phyloP scores from a whole-genome alignment of 176 grass and related monocot species.

The Oryza australiensis region DNA sequence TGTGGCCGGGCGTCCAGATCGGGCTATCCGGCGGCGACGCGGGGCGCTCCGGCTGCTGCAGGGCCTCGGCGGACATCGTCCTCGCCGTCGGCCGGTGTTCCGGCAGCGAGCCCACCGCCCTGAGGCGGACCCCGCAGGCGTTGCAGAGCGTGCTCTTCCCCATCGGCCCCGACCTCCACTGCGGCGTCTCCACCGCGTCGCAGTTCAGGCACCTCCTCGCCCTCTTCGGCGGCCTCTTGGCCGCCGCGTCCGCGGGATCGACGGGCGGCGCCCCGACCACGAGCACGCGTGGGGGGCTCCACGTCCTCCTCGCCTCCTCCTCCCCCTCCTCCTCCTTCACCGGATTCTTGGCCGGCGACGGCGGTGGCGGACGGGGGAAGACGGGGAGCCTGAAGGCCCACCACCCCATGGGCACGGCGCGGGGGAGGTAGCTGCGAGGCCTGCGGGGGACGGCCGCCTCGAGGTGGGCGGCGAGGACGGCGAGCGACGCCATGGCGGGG shows the following conservation, averaged over 20 bases:
- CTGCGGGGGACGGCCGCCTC: constrained; percentile 45
- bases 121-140: constrained; percentile 67
- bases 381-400: constrained; percentile 33
- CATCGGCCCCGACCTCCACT: constrained; percentile 79
- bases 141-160: constrained; percentile 75
- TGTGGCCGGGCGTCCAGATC: constrained; percentile 33
- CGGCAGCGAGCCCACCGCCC: constrained; percentile 53
- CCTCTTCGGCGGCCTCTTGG: constrained; percentile 47
- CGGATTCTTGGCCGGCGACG: neutral
- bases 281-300: neutral
- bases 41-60: neutral
- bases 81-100: constrained; percentile 38
- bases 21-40: constrained; percentile 16
- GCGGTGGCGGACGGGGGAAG: neutral
- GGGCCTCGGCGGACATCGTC: neutral
- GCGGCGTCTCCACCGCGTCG: constrained; percentile 66
- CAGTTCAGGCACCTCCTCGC: constrained; percentile 64
- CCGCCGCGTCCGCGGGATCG: neutral
- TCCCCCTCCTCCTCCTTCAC: neutral
- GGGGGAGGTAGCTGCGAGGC: constrained; percentile 47
- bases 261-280: neutral
- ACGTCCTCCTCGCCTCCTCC: neutral
- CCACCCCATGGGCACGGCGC: constrained; percentile 44
- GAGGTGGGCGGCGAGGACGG: constrained; percentile 13
- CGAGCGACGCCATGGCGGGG: constrained; percentile 7